phyloP scores from a whole-genome alignment of 108 stramenopile genomes.

The Cyclostephanos invisitatus region DNA sequence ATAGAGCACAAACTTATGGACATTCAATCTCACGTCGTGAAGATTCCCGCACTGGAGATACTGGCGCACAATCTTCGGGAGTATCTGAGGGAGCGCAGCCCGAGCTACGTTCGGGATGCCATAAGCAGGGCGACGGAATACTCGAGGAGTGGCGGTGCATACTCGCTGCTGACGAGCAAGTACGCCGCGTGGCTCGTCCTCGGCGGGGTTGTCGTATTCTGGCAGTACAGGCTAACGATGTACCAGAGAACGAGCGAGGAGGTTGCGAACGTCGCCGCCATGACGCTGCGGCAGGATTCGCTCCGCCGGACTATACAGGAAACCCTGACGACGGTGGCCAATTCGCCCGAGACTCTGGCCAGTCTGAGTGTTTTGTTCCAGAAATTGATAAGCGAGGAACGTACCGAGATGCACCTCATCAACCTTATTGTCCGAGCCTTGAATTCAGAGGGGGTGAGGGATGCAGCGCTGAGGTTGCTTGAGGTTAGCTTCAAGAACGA shows the following conservation, averaged over 20 bases:
- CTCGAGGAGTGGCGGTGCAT: background rate
- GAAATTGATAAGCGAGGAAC: conserved; percentile 41
- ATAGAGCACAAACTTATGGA: conserved; percentile 42
- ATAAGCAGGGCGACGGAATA: background rate
- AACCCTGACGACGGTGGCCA: conserved; percentile 44
- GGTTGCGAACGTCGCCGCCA: conserved; percentile 45
- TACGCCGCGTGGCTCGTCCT: conserved; percentile 34
- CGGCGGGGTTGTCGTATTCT: conserved; percentile 21
- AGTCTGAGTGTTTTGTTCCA: conserved; percentile 34
- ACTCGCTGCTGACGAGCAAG: conserved; percentile 31
- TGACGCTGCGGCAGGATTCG: conserved; percentile 44
- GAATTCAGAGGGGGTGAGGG: conserved; percentile 38
- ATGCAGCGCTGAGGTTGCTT: conserved; percentile 37
- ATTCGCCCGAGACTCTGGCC: conserved; percentile 40
- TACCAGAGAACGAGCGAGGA: conserved; percentile 48
- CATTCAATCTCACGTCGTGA: conserved; percentile 44
- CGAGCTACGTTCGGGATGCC: conserved; percentile 5
- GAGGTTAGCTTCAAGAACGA: conserved; percentile 45
- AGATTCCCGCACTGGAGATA: conserved; percentile 35
- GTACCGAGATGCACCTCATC: conserved; percentile 45
- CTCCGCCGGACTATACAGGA: conserved; percentile 44
- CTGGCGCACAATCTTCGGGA: conserved; percentile 17
- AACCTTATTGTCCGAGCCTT: conserved; percentile 42
- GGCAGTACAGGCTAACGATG: conserved; percentile 38
- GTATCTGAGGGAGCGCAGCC: conserved; percentile 16